Base-by-base conservation (phyloP, 192 early-diverging fungal genomes). In the Radiomyces spectabilis region DNA sequence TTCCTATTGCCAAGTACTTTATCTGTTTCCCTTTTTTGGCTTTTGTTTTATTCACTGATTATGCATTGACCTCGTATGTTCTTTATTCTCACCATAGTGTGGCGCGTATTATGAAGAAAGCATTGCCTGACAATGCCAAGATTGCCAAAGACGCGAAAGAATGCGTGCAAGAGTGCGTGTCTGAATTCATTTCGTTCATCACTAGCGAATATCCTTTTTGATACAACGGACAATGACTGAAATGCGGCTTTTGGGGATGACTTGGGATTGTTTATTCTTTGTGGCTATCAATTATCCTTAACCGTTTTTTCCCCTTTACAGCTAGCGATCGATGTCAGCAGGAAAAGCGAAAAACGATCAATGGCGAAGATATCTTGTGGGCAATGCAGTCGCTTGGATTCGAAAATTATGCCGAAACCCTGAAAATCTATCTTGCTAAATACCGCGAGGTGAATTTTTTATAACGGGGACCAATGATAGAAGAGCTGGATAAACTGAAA, bases 141-240 rank as follows among this genome's bases (percentile, higher is more conserved):
- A 94, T 99, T 47, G 91, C 95, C 18, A 97, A 97, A 59, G 96
- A 99, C 48, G 95, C 96, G 37, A 99, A 99, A 62, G 93, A 93
- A 51, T 91, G 89, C 44, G 83, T 94, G 0, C 87, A 93, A 74
- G 95, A 98, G 63, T 98, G 95, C 64, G 96, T 97, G 5, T 92
- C 88, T 16, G 96, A 99, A 74, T 99, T 99, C 64, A 97, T 99
- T 66, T 86, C 89, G 19, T 99, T 99, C 58, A 87, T 99, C 38
- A 97, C 96, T 16, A 93, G 91, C 60, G 96, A 99, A 85, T 83
- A 85, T 87, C 56, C 67, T 69, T 65, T 59, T 53, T 49, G n/a
- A n/a, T n/a, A n/a, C n/a, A n/a, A n/a, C n/a, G n/a, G n/a, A n/a
- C n/a, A n/a, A n/a, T n/a, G n/a, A n/a, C n/a, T n/a, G 47, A 1